phyloP scores from a whole-genome alignment of 352 stramenopile species.

The Peronospora destructor region DNA sequence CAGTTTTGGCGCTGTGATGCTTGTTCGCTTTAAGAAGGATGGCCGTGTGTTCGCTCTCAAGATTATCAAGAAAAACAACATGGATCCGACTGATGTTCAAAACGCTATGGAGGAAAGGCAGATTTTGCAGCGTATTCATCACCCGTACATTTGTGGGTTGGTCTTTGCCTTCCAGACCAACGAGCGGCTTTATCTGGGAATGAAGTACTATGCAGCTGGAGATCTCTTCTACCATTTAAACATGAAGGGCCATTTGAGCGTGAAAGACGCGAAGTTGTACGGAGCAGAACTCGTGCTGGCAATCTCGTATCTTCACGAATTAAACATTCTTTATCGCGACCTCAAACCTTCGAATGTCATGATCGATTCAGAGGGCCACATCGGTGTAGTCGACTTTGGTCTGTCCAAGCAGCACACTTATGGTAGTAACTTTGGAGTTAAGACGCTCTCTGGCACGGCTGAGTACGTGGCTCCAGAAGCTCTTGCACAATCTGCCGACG shows the following conservation, averaged over 20 bases:
- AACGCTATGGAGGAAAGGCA: slow-evolving; percentile 87
- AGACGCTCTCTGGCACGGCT: slow-evolving; percentile 79
- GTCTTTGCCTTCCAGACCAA: slow-evolving; percentile 88
- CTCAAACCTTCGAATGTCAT: slow-evolving; percentile 87
- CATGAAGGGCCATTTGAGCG: slow-evolving; percentile 57
- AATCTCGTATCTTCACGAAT: slow-evolving; percentile 84
- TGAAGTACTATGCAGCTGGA: slow-evolving; percentile 86
- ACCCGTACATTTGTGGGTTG: slow-evolving; percentile 84
- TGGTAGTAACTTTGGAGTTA: slow-evolving; percentile 76
- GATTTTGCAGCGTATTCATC: slow-evolving; percentile 83
- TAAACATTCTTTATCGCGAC: slow-evolving; percentile 86
- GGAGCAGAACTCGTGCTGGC: slow-evolving; percentile 80
- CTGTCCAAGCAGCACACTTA: slow-evolving; percentile 87
- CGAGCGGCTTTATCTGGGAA: slow-evolving; percentile 81
- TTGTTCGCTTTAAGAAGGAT: slow-evolving; percentile 86
- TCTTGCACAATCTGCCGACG: slow-evolving; percentile 72
- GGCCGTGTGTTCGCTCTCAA: slow-evolving; percentile 84
- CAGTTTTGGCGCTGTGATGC: slow-evolving; percentile 84
- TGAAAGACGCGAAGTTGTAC: slow-evolving; percentile 69
- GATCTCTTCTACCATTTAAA: slow-evolving; percentile 88
- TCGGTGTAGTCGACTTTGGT: slow-evolving; percentile 85
- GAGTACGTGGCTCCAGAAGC: slow-evolving; percentile 85
- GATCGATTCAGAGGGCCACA: slow-evolving; percentile 85
- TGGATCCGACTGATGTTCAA: slow-evolving; percentile 76
- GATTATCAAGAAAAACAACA: slow-evolving; percentile 87